Percentiles rank a stretch among this genome's conserved stretches.
phyloP scores from a whole-genome alignment of 371 early-diverging fungal species.

The Mortierella sp. region DNA sequence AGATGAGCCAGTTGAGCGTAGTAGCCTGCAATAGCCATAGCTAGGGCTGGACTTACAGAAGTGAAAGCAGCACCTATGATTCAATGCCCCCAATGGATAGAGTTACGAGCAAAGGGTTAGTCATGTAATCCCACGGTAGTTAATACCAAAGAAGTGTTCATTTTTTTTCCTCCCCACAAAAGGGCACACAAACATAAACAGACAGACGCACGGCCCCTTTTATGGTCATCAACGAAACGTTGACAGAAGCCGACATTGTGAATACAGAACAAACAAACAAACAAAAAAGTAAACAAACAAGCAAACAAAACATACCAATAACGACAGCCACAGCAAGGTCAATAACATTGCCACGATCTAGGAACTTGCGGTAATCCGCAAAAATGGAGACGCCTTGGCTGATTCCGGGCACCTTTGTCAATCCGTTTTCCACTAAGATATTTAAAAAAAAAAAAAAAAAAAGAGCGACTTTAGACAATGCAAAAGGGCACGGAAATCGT shows the following conservation, averaged over 20 bases:
- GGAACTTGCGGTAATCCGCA: constrained; percentile 59
- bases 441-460: background rate
- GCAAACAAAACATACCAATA: constrained; percentile 63
- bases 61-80: constrained; percentile 63
- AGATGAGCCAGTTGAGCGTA: background rate
- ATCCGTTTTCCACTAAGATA: constrained; percentile 34
- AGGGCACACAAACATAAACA: background rate
- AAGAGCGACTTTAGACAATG: background rate
- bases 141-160: background rate
- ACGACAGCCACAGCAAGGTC: constrained; percentile 68
- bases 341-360: constrained; percentile 64
- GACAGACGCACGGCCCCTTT: background rate
- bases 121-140: background rate
- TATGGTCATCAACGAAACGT: background rate
- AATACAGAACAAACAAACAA: background rate
- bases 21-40: background rate
- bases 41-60: constrained; percentile 26
- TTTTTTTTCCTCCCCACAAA: background rate
- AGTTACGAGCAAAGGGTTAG: background rate
- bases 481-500: too few relatives aligned
- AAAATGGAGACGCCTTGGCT: constrained; percentile 49
- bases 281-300: background rate
- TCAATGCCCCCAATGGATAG: background rate
- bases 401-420: constrained; percentile 45
- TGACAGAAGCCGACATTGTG: background rate